Base-by-base conservation (phyloP, 2,329 filamentous ascomycete genomes). In the Diplodia scrobiculata region DNA sequence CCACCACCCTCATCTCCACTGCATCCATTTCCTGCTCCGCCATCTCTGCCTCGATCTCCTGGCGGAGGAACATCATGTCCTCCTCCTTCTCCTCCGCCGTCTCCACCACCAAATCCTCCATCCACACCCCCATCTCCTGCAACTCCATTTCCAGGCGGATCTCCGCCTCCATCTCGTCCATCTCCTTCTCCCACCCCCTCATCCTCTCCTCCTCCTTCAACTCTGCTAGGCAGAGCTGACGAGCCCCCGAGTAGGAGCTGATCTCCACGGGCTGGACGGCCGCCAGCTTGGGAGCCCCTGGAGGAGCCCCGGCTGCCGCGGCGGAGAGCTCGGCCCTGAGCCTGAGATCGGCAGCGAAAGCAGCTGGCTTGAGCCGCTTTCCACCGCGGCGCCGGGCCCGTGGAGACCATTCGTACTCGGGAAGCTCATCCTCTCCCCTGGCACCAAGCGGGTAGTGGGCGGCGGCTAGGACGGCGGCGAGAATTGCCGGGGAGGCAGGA, bases 21-120 rank as follows among this genome's bases (percentile, higher is more conserved):
- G n/a, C 45, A 17, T 50, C 58, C 58, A 62, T 62, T 45, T 50
- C 45, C 58, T 62, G 58, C 58, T 17, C 58, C 58, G 58, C 58
- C 58, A 62, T 62, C 45, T 50, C 58, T n/a, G 58, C 58, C 58
- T 62, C 58, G 19, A 62, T 62, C 27, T 62, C 41, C 27, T 62
- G 58, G 38, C 58, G 29, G 17, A 62, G 41, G n/a, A 62, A n/a
- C 36, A 62, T 45, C 25, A 25, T 25, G 25, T 50, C 29, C 45
- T 51, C 36, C 29, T 62, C 45, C 27, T 21, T 21, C 21, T 62
- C 58, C 27, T 48, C 58, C 58, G n/a, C 58, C 58, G 19, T 36
- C 58, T 51, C 58, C n/a, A 36, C 45, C 41, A 21, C n/a, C 29
- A 36, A 45, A 13, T 25, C 58, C 29, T 27, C 32, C 27, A 27